Conservation (phyloP, 768 basidiomycete genomes). For the Podaxis mareebaensis region DNA sequence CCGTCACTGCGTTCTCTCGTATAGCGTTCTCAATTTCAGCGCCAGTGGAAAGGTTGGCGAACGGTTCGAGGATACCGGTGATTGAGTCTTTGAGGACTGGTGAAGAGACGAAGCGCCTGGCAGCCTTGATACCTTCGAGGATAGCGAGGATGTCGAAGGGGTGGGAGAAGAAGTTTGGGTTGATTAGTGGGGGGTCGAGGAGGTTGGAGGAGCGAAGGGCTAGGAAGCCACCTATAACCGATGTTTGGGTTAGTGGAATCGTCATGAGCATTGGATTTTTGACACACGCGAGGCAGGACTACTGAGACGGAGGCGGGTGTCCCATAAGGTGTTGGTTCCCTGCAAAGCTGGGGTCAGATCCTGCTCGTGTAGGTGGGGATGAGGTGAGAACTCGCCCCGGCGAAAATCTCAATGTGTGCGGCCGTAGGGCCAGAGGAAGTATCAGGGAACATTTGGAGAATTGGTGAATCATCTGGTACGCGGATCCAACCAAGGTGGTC, state of each 20-base stretch:
- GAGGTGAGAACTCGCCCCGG: not conserved
- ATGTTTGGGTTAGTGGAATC: not conserved
- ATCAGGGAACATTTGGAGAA: slow-evolving; percentile 16
- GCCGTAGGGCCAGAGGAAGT: slow-evolving; percentile 11
- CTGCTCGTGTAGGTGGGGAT: too few species aligned
- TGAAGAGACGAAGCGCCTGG: slow-evolving; percentile 22
- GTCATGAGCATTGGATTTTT: not conserved
- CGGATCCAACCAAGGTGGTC: slow-evolving; percentile 13
- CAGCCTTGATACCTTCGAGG: slow-evolving; percentile 22
- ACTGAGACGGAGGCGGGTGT: slow-evolving; percentile 21
- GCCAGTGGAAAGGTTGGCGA: not conserved
- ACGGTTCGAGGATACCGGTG: slow-evolving; percentile 9
- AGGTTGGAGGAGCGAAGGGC: slow-evolving; percentile 39
- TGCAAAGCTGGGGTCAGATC: not conserved
- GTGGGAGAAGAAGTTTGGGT: slow-evolving; percentile 32
- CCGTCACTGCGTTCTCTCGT: slow-evolving; percentile 20
- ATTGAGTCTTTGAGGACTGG: slow-evolving; percentile 19
- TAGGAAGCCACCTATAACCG: slow-evolving; percentile 18
- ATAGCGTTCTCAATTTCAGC: slow-evolving; percentile 19
- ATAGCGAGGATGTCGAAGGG: slow-evolving; percentile 25
- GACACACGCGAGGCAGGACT: slow-evolving; percentile 30
- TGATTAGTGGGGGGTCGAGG: slow-evolving; percentile 45
- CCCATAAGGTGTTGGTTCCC: slow-evolving; percentile 20
- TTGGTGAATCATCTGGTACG: not conserved
- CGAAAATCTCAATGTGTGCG: slow-evolving; percentile 13